These are phyloP conservation scores for Garcia nutans DNA, from an alignment of 345 rosid species.

Conservation along the genomic window DNA sequence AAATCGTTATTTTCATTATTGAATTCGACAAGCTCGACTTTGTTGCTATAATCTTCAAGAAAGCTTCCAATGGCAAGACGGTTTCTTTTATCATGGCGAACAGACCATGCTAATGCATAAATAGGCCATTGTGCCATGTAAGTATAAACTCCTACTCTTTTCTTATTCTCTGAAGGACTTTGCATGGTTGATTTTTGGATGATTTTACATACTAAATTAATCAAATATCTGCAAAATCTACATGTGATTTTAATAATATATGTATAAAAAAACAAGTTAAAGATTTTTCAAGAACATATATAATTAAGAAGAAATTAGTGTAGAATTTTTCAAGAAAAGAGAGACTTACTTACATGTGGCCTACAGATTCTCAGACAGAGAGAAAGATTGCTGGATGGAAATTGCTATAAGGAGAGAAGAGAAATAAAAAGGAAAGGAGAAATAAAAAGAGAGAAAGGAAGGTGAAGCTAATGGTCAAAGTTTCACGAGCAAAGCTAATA, in stretches of 20 bases:
- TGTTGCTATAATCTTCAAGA: constrained; percentile 54
- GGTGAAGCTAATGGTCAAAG: constrained; percentile 45
- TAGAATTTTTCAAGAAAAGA: too few species aligned
- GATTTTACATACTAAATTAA: not conserved
- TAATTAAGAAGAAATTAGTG: not conserved
- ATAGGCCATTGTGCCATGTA: constrained; percentile 52
- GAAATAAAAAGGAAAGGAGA: not conserved
- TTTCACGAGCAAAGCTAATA: constrained; percentile 8
- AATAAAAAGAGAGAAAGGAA: constrained; percentile 23
- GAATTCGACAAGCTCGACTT: constrained; percentile 52
- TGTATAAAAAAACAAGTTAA: not conserved
- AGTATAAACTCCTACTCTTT: constrained; percentile 40
- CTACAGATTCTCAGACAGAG: too few species aligned
- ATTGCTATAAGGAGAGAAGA: not conserved
- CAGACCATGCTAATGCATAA: constrained; percentile 55
- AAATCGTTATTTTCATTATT: constrained; percentile 35
- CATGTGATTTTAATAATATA: not conserved
- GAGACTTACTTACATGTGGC: not conserved
- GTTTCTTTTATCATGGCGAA: constrained; percentile 34
- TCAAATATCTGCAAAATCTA: not conserved
- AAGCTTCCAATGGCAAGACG: constrained; percentile 60
- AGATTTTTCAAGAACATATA: too few species aligned
- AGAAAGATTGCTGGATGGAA: too few species aligned
- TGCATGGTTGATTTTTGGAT: constrained; percentile 29
- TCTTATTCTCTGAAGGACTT: constrained; percentile 27